phyloP scores from a whole-genome alignment of 1,139 yeast species.

The Taphrina confusa region DNA sequence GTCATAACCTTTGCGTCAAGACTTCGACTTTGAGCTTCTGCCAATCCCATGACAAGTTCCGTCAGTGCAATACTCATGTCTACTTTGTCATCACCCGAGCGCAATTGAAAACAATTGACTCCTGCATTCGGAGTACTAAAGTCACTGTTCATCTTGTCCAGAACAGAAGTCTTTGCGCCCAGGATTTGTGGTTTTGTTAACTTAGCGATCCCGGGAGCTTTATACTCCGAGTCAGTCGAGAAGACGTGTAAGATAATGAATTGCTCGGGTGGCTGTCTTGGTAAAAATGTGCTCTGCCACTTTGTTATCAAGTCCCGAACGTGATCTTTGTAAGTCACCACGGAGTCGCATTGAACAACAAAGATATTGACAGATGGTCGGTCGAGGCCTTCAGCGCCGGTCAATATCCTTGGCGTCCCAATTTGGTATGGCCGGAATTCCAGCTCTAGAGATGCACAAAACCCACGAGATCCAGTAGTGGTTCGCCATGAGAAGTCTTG shows the following conservation, averaged over 20 bases:
- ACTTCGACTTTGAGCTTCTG: conserved; percentile 42
- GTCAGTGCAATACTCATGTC: conserved; percentile 43
- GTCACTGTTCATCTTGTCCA: conserved; percentile 67
- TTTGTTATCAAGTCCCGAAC: conserved; percentile 78
- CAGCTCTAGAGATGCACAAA: not conserved
- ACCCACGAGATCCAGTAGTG: not conserved
- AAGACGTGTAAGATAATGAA: conserved; percentile 61
- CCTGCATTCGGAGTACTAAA: conserved; percentile 52
- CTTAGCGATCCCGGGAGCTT: conserved; percentile 31
- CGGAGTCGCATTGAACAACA: conserved; percentile 63
- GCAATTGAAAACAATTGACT: conserved; percentile 47
- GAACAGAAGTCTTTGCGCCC: conserved; percentile 58
- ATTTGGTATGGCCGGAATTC: not conserved
- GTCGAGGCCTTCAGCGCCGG: no score
- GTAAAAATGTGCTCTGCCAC: conserved; percentile 65
- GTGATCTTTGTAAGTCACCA: conserved; percentile 74
- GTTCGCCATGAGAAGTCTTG: conserved; percentile 8
- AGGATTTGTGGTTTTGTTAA: conserved; percentile 44
- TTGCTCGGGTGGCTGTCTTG: conserved; percentile 55
- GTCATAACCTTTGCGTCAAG: not conserved
- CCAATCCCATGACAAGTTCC: conserved; percentile 56
- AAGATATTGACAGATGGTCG: conserved; percentile 68
- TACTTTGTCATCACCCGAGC: conserved; percentile 48
- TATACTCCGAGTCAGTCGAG: conserved; percentile 1
- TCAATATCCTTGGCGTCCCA: conserved; percentile 37